A percentile compares a stretch with the other conserved stretches of the same genome.
Evolutionary conservation across 768 basidiomycete species (phyloP).

Genomic region (Russula dissimulans): DNA sequence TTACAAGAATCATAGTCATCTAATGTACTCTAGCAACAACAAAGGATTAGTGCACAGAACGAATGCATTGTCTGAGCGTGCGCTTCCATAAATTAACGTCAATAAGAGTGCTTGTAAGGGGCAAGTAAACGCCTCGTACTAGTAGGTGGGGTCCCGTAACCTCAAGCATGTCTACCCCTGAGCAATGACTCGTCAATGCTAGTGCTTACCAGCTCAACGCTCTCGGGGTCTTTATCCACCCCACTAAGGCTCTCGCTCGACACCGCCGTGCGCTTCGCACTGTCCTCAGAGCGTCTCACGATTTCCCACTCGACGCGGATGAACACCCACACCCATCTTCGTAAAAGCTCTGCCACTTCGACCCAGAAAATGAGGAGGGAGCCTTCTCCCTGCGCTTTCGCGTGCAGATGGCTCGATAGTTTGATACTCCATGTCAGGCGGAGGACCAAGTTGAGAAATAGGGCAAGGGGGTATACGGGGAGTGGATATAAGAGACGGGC

Average conservation of each 20-base stretch:
- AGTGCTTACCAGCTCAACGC: background rate
- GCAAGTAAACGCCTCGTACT: background rate
- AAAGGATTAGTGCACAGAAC: background rate
- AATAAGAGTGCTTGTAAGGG: background rate
- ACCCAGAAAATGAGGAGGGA: slow-evolving; percentile 73
- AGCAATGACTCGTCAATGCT: background rate
- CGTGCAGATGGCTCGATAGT: slow-evolving; percentile 77
- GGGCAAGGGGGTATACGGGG: slow-evolving; percentile 71
- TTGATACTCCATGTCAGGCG: slow-evolving; percentile 93
- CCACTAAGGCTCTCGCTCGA: background rate
- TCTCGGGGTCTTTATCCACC: background rate
- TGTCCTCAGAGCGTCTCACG: slow-evolving; percentile 9
- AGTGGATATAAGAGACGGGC: slow-evolving; percentile 68
- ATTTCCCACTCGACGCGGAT: slow-evolving; percentile 95
- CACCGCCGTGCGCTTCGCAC: background rate
- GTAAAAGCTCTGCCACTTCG: slow-evolving; percentile 79
- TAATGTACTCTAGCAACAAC: background rate
- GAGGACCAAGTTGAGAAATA: slow-evolving; percentile 77
- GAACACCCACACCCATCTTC: slow-evolving; percentile 99
- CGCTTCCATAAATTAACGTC: background rate
- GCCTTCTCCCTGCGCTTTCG: slow-evolving; percentile 60
- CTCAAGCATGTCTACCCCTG: background rate
- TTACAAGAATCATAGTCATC: background rate
- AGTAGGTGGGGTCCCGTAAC: background rate
- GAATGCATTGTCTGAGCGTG: background rate